Base-by-base conservation (phyloP, 2,329 filamentous ascomycete species). In the Colletotrichum sublineola region DNA sequence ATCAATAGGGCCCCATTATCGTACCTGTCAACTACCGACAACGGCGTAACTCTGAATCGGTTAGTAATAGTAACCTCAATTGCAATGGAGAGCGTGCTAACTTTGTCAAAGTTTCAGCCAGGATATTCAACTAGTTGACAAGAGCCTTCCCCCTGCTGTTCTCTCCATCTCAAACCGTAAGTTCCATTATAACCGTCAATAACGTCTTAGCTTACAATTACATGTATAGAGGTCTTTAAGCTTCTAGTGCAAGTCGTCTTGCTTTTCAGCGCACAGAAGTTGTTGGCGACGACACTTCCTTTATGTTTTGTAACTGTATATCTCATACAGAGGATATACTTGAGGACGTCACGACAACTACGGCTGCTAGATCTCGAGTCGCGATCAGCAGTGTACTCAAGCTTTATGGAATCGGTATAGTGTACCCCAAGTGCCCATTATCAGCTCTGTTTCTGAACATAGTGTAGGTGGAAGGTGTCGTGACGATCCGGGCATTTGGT, bases 401-500 rank as follows among this genome's bases (percentile, higher is more conserved):
- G 80, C 11, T 83, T 85, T 64, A 78, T 83, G 11, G 87, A 89
- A 67, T 85, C 85, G 0, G 75, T 63, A 20, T 4, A 20, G 9
- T 5, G 31, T 6, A 11, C 18, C 4, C 14, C 7, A 15, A 8
- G 3, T 15, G 29, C 14, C 2, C 9, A n/a, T 6, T 3, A n/a
- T 2, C 24, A 24, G 1, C 20, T 2, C 5, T 44, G 18, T n/a
- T 29, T 62, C 24, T 70, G 1, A 70, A 5, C 20, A 42, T 3
- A 11, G n/a, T 11, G 3, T 1, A 72, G 69, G 31, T 88, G 0
- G 78, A 81, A 11, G 87, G 87, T 0, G 74, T 89, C 0, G 74
- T 82, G 0, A 88, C 86, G 0, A 84, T 90, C 46, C 84, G 88
- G 12, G 86, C 89, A 1, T 90, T 89, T 72, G 84, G 84, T 3